These are phyloP conservation scores for Adansonia madagascariensis DNA, from an alignment of 441 rosid genomes.

Conservation along the genomic window DNA sequence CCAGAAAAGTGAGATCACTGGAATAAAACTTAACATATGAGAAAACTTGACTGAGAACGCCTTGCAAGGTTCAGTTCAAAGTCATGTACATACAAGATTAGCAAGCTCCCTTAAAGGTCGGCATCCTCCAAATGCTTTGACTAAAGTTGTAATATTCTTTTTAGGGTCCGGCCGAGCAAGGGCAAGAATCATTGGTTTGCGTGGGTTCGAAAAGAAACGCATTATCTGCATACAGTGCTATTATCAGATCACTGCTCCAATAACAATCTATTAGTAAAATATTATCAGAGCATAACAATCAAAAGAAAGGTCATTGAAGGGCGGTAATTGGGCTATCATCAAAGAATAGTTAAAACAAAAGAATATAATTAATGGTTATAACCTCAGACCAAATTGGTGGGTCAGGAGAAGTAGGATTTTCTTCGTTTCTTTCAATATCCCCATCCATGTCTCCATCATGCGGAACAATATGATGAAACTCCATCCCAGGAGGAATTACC, in stretches of 20 bases:
- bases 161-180: conserved; percentile 98
- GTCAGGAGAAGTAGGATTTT: conserved; percentile 66
- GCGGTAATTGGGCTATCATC: neutral
- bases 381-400: conserved; percentile 96
- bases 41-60: neutral
- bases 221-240: conserved; percentile 61
- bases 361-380: conserved; percentile 4
- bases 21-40: neutral
- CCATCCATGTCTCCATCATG: conserved; percentile 79
- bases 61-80: conserved; percentile 21
- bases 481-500: conserved; percentile 98
- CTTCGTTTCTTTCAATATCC: conserved; percentile 64
- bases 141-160: conserved; percentile 88
- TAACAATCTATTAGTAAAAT: neutral
- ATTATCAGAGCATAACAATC: conserved; percentile 12
- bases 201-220: conserved; percentile 90
- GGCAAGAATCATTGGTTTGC: conserved; percentile 94
- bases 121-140: conserved; percentile 98
- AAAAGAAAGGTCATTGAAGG: neutral
- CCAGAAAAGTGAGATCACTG: neutral
- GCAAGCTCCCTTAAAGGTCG: conserved; percentile 83
- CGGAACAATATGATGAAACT: conserved; percentile 82
- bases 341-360: neutral
- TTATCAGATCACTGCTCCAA: conserved; percentile 17
- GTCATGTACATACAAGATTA: conserved; percentile 63